Conservation (phyloP, 345 rosid species). For the Acer campestre region DNA sequence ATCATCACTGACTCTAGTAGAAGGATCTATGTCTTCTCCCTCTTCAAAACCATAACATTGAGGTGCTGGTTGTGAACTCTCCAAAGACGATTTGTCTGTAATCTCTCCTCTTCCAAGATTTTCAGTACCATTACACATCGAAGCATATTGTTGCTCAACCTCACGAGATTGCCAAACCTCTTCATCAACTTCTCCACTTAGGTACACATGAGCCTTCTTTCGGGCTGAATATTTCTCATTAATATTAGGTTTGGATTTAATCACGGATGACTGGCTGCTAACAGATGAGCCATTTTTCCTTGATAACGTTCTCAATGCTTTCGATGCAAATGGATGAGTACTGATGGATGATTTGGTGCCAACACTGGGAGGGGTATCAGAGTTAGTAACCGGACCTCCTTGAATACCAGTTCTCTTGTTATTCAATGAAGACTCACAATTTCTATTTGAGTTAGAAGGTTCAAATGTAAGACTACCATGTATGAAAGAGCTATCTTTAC, state of each 20-base stretch:
- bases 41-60: slow-evolving; percentile 21
- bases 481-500: slow-evolving; percentile 25
- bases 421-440: slow-evolving; percentile 34
- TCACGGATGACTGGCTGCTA: slow-evolving; percentile 33
- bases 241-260: slow-evolving; percentile 30
- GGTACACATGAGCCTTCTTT: slow-evolving; percentile 39
- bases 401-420: slow-evolving; percentile 33
- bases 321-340: slow-evolving; percentile 28
- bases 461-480: slow-evolving; percentile 27
- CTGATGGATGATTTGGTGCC: slow-evolving; percentile 22
- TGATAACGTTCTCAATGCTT: slow-evolving; percentile 34
- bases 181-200: slow-evolving; percentile 37
- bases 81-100: slow-evolving; percentile 30
- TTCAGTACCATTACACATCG: slow-evolving; percentile 33
- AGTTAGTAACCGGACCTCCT: slow-evolving; percentile 21
- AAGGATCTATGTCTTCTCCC: slow-evolving; percentile 32
- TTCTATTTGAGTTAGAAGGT: slow-evolving; percentile 35
- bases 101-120: slow-evolving; percentile 39
- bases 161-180: slow-evolving; percentile 41
- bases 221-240: slow-evolving; percentile 30
- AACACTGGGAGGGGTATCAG: slow-evolving; percentile 25
- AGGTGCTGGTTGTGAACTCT: slow-evolving; percentile 29
- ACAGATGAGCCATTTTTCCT: slow-evolving; percentile 40
- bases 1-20: slow-evolving; percentile 24
- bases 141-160: slow-evolving; percentile 42